These are phyloP conservation scores for Verticillium longisporum DNA, from an alignment of 2,329 filamentous ascomycete genomes.

Conservation along the genomic window DNA sequence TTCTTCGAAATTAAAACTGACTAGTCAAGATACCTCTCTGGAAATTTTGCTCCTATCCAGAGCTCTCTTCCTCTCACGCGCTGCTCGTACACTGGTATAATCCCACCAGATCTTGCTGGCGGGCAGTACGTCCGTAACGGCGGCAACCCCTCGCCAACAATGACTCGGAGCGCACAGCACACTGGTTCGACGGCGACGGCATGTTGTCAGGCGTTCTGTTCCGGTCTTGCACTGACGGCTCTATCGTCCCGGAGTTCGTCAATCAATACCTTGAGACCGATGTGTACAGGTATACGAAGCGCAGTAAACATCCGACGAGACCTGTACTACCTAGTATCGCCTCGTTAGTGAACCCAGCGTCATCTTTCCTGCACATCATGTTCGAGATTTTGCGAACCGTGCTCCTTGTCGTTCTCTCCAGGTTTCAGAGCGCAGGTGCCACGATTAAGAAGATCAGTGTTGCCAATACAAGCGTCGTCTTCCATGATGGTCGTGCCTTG, in stretches of 20 bases:
- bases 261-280: constrained; percentile 66
- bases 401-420: constrained; percentile 47
- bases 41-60: constrained; percentile 64
- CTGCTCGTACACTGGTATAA: constrained; percentile 49
- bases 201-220: constrained; percentile 67
- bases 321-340: constrained; percentile 63
- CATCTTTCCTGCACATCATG: constrained; percentile 41
- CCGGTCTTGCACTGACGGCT: constrained; percentile 28
- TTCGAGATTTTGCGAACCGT: constrained; percentile 49
- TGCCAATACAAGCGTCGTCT: constrained; percentile 60
- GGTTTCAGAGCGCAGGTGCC: constrained; percentile 17
- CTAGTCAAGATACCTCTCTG: constrained; percentile 42
- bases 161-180: constrained; percentile 53
- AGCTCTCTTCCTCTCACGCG: constrained; percentile 46
- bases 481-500: constrained; percentile 61
- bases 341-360: constrained; percentile 54
- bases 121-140: constrained; percentile 70
- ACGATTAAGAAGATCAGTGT: constrained; percentile 63
- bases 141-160: constrained; percentile 60
- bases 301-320: constrained; percentile 35
- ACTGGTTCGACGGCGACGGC: constrained; percentile 72
- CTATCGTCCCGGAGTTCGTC: constrained; percentile 55
- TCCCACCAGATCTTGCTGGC: constrained; percentile 59
- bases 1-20: not conserved
- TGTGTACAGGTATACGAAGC: constrained; percentile 48